Conservation (phyloP, 2,329 filamentous ascomycete species). For the Blastomyces silverae region DNA sequence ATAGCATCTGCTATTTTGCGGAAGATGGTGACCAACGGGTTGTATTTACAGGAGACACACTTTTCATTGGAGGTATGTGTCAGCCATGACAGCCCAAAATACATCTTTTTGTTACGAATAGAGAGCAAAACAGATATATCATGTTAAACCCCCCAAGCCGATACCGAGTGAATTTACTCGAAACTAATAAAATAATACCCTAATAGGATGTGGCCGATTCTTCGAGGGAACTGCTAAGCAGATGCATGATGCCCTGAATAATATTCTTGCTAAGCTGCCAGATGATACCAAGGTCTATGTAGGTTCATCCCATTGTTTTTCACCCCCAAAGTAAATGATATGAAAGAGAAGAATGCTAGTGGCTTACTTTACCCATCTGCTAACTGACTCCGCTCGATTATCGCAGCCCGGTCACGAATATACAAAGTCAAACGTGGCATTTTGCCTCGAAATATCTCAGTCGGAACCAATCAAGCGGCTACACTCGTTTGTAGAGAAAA, state of each 20-base stretch:
- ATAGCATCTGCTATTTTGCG: conserved; percentile 93
- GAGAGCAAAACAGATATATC: neutral
- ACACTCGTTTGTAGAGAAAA: conserved; percentile 65
- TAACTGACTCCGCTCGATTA: neutral
- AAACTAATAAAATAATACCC: conserved; percentile 12
- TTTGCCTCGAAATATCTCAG: conserved; percentile 68
- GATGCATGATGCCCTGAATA: conserved; percentile 91
- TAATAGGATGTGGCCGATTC: conserved; percentile 79
- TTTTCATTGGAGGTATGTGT: conserved; percentile 77
- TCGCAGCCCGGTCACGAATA: conserved; percentile 87
- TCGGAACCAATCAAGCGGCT: conserved; percentile 71
- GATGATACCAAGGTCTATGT: conserved; percentile 90
- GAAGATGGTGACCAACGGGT: conserved; percentile 66
- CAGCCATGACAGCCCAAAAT: neutral
- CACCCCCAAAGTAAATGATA: neutral
- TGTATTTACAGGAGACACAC: conserved; percentile 92
- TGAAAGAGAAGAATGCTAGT: neutral
- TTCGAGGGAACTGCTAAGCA: conserved; percentile 85
- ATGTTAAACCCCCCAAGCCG: neutral
- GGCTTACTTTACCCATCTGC: neutral
- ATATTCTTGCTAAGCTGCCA: conserved; percentile 70
- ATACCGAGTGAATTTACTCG: neutral
- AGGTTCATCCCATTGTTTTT: conserved; percentile 32
- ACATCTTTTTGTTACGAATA: neutral
- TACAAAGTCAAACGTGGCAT: conserved; percentile 93